Evolutionary conservation across 140 eudicot genomes (phyloP).

Genomic region (Stevia rebaudiana): DNA sequence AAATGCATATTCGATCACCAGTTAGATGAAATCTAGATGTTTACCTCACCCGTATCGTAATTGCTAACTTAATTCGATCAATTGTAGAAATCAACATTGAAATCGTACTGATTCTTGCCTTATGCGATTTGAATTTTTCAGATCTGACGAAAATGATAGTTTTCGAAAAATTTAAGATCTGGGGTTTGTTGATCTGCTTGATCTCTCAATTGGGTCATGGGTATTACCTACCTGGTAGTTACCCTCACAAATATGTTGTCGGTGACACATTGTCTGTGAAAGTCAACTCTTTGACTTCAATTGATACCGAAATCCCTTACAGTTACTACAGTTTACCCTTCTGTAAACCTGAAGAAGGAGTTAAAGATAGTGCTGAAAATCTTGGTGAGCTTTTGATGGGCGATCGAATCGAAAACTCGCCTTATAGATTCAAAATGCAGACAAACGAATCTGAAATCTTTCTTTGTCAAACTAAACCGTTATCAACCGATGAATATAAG

Average conservation of each 20-base stretch:
- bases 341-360: conserved; percentile 51
- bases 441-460: conserved; percentile 44
- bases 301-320: conserved; percentile 53
- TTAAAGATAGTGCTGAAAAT: conserved; percentile 59
- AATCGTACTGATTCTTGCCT: conserved; percentile 5
- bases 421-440: conserved; percentile 52
- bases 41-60: not conserved
- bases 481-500: conserved; percentile 40
- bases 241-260: conserved; percentile 53
- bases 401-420: conserved; percentile 54
- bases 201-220: conserved; percentile 39
- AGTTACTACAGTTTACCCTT: conserved; percentile 59
- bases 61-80: conserved; percentile 3
- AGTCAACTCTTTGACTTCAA: conserved; percentile 62
- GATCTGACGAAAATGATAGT: conserved; percentile 40
- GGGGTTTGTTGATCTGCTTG: conserved; percentile 40
- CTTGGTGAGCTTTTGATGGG: conserved; percentile 64
- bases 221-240: conserved; percentile 58
- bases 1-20: not conserved
- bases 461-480: conserved; percentile 43
- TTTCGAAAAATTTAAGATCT: conserved; percentile 38
- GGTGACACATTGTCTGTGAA: conserved; percentile 52
- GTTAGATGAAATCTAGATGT: conserved; percentile 1
- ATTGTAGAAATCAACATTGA: conserved; percentile 7
- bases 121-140: conserved; percentile 16